Conservation (phyloP, 2,329 filamentous ascomycete genomes). For the Diplodia sapinea region DNA sequence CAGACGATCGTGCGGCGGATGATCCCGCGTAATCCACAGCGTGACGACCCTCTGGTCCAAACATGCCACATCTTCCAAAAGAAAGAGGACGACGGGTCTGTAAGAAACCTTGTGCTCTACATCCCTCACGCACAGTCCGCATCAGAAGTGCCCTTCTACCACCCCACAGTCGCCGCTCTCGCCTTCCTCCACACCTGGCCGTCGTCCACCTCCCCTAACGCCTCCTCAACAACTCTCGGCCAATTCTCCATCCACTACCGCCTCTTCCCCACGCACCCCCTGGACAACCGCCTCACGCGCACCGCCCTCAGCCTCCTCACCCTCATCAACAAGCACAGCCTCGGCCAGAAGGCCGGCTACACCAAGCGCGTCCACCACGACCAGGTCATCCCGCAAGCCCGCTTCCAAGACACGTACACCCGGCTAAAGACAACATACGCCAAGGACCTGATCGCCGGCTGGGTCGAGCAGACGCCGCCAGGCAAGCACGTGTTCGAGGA, state of each 20-base stretch:
- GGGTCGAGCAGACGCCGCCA: slow-evolving; percentile 87
- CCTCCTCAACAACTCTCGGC: slow-evolving; percentile 39
- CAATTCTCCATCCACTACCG: slow-evolving; percentile 59
- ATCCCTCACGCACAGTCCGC: slow-evolving; percentile 70
- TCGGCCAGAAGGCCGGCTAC: slow-evolving; percentile 69
- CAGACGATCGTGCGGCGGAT: slow-evolving; percentile 76
- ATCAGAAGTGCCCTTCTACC: slow-evolving; percentile 81
- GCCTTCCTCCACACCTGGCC: slow-evolving; percentile 76
- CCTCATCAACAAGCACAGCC: slow-evolving; percentile 74
- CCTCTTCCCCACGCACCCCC: slow-evolving; percentile 50
- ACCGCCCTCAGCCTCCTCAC: slow-evolving; percentile 72
- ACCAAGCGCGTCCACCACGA: slow-evolving; percentile 86
- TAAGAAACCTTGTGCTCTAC: slow-evolving; percentile 71
- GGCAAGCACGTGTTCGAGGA: slow-evolving; percentile 96
- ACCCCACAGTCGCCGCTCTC: slow-evolving; percentile 75
- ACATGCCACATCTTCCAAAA: slow-evolving; percentile 74
- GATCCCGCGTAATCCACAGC: slow-evolving; percentile 78
- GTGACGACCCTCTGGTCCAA: slow-evolving; percentile 78
- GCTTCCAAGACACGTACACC: slow-evolving; percentile 82
- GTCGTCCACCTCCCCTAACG: slow-evolving; percentile 32
- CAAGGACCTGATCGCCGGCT: slow-evolving; percentile 69
- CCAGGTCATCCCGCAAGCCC: slow-evolving; percentile 74
- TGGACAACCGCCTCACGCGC: slow-evolving; percentile 63
- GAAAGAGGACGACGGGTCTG: slow-evolving; percentile 33
- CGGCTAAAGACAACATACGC: slow-evolving; percentile 81